Base-by-base conservation (phyloP, 148 eudicot species). In the Beta vulgaris region DNA sequence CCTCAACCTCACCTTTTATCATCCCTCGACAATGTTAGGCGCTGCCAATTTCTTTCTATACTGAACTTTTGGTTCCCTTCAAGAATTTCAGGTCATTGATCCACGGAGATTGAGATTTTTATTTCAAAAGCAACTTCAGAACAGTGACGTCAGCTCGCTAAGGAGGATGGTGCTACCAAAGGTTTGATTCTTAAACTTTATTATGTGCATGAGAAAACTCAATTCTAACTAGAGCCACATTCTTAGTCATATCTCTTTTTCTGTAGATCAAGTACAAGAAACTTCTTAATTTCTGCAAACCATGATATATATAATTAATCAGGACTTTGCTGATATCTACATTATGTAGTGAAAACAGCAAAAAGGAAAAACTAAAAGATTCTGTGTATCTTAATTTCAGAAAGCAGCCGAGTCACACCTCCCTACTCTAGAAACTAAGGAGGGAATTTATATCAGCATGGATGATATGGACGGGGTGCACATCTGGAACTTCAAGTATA, bases 141-240 rank as follows among this genome's bases (percentile, higher is more conserved):
- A 88, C 60, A 93, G 97, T 57, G 98, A 93, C 73, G 97, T 93
- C 0, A 79, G 88, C 19, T 68, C 83, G 48, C 86, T 93, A 54
- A 87, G 86, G 71, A 81, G 97, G 80, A 91, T 93, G 84, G 82
- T 93, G 21, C 82, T 93, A 32, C 98, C 98, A 26, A 93, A 93
- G 97, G 97, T 92, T 63, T 51, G 82, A 59, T 77, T 35, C 66
- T 18, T 37, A 8, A 36, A 49, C 11, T 60, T 73, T 46, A 6
- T 36, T 21, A 34, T 23, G 23, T 6, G 34, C 13, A 55, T 13
- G 6, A 40, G 0, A 31, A 42, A 40, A 23, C 35, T 42, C 54
- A 43, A 6, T 7, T 32, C 34, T 26, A 55, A 18, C 25, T 25
- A 10, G 28, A 59, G 23, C 15, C 39, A 19, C 37, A 29, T 57